Conservation (phyloP, 129 eudicot genomes). For the Mikania micrantha region DNA sequence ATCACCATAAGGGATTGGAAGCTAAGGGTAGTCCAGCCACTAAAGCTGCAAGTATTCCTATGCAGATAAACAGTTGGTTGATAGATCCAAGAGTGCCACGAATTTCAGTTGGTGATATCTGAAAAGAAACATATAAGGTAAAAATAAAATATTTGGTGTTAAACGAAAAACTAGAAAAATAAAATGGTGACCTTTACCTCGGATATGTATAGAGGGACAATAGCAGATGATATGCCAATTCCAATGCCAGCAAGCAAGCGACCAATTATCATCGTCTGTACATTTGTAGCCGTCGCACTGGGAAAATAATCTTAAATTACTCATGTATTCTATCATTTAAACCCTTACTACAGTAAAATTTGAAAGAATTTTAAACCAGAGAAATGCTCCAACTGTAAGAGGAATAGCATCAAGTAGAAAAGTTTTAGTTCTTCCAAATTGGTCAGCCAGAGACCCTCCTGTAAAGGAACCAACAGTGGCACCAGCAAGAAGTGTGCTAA, state of each 20-base stretch:
- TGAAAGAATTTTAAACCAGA: slow-evolving; percentile 45
- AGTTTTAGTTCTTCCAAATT: slow-evolving; percentile 83
- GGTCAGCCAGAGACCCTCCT: slow-evolving; percentile 90
- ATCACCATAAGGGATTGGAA: slow-evolving; percentile 73
- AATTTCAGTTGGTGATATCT: slow-evolving; percentile 97
- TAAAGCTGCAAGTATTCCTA: slow-evolving; percentile 84
- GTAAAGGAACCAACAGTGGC: slow-evolving; percentile 93
- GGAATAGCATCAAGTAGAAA: slow-evolving; percentile 83
- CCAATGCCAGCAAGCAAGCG: slow-evolving; percentile 95
- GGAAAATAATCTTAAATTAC: slow-evolving; percentile 15
- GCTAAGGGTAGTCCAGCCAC: slow-evolving; percentile 91
- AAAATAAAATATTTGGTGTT: not conserved
- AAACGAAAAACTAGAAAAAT: slow-evolving; percentile 8
- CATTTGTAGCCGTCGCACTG: slow-evolving; percentile 78
- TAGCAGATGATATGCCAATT: slow-evolving; percentile 93
- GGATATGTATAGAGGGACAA: slow-evolving; percentile 90
- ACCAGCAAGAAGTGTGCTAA: slow-evolving; percentile 88
- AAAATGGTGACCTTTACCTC: slow-evolving; percentile 47
- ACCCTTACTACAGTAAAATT: not conserved
- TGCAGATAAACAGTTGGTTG: slow-evolving; percentile 81
- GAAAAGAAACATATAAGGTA: slow-evolving; percentile 11
- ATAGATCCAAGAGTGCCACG: slow-evolving; percentile 96
- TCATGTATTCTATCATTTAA: not conserved
- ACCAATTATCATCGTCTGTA: slow-evolving; percentile 77
- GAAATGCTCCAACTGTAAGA: slow-evolving; percentile 80